Conservation (phyloP, 2,329 filamentous ascomycete genomes). For the Ascochyta viciae-villosae region DNA sequence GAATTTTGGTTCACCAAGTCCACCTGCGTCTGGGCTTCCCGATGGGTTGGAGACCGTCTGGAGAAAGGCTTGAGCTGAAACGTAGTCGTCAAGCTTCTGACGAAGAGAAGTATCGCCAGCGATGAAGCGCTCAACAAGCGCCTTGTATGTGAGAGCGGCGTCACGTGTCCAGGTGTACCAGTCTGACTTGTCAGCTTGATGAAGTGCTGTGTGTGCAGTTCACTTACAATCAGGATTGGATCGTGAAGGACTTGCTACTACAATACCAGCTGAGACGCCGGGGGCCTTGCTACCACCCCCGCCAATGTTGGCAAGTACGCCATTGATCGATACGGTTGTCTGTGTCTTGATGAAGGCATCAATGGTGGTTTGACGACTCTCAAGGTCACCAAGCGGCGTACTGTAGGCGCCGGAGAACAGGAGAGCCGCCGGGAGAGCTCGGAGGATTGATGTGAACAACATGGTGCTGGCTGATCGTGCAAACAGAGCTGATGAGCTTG, state of each 20-base stretch:
- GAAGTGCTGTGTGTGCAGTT: neutral
- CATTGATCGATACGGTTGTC: constrained; percentile 57
- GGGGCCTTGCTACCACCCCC: constrained; percentile 56
- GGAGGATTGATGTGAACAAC: constrained; percentile 24
- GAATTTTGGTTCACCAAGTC: constrained; percentile 77
- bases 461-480: constrained; percentile 11
- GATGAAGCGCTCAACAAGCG: constrained; percentile 71
- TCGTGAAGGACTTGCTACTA: constrained; percentile 64
- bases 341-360: constrained; percentile 53
- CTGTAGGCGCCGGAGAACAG: constrained; percentile 16
- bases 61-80: constrained; percentile 69
- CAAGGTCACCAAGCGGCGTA: constrained; percentile 16
- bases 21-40: constrained; percentile 58
- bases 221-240: constrained; percentile 59
- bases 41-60: constrained; percentile 75
- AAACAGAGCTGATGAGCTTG: constrained; percentile 7
- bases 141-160: constrained; percentile 73
- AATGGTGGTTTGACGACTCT: constrained; percentile 20
- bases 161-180: constrained; percentile 83
- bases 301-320: constrained; percentile 64
- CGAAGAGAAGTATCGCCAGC: constrained; percentile 66
- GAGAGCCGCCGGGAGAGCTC: constrained; percentile 24
- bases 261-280: constrained; percentile 59
- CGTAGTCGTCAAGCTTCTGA: constrained; percentile 70
- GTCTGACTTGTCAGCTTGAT: constrained; percentile 56